Conservation (phyloP, 805 yeast species). For the Hanseniaspora pseudoguilliermondii region DNA sequence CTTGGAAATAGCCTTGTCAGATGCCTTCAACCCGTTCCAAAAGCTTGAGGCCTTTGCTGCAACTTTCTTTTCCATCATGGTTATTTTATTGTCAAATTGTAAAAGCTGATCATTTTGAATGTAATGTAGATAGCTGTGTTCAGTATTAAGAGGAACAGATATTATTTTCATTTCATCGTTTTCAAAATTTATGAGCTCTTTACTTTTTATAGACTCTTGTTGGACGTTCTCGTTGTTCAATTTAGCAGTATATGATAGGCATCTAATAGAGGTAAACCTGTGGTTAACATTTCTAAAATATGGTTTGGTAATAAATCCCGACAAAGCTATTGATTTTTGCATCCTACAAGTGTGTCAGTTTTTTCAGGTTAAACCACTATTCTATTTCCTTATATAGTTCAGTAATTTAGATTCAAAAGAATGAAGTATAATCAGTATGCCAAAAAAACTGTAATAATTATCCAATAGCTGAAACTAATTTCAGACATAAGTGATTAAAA, state of each 20-base stretch:
- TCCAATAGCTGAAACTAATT: too few relatives aligned
- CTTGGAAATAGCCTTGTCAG: conserved; percentile 45
- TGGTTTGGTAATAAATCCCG: background rate
- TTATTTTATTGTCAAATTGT: conserved; percentile 19
- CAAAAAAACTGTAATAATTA: too few relatives aligned
- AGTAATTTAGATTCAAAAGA: too few relatives aligned
- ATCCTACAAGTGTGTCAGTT: too few relatives aligned
- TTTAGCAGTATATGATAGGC: background rate
- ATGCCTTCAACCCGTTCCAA: conserved; percentile 51
- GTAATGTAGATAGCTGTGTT: conserved; percentile 53
- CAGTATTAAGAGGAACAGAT: conserved; percentile 58
- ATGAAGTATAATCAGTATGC: too few relatives aligned
- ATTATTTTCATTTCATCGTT: conserved; percentile 46
- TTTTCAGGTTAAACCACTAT: too few relatives aligned
- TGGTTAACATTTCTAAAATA: background rate
- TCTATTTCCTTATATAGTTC: background rate
- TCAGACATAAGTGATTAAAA: too few relatives aligned
- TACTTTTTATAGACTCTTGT: background rate
- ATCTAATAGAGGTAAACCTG: background rate
- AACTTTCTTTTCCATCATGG: conserved; percentile 33
- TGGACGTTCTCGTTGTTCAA: background rate
- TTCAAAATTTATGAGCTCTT: conserved; percentile 13
- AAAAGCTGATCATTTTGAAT: conserved; percentile 34
- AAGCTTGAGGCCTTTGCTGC: conserved; percentile 39
- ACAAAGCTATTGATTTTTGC: background rate